Evolutionary conservation across 108 stramenopile genomes (phyloP), one percentile per base, ranked within the genome.

Genomic region (Cylindrotheca closterium): DNA sequence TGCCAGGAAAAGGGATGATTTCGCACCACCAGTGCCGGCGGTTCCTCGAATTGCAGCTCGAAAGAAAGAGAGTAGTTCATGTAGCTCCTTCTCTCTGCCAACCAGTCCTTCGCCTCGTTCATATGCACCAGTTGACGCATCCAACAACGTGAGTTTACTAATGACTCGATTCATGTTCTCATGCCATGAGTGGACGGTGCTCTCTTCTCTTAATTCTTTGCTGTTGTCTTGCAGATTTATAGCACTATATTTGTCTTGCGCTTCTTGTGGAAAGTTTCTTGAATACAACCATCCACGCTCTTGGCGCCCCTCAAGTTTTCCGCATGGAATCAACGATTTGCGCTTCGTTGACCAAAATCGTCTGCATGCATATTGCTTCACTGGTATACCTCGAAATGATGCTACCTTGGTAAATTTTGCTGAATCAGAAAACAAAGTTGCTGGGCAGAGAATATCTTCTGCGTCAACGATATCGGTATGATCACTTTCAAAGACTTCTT

Each of bases 401-500:
- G 60, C 60, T 8, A 34, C 37, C 12, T 69, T 4, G 47, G 51
- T 8, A 46, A 32, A 25, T 15, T 33, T 18, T 3, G 25, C 48
- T 8, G 59, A 31, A 3, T 48, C 37, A 27, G 67, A 47, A 47
- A 68, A 58, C 8, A 93, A 27, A 10, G 47, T 48, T 21, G 76
- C 59, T 15, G 86, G 88, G 17, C 75, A 70, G 21, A 94, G 60
- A 55, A 94, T 67, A 25, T 79, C 80, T 30, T 61, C 51, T 17
- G 23, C 30, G n/a, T 51, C 58, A 33, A 87, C 63, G 21, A 59
- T 50, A 47, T 82, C 80, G 28, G 81, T 56, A 51, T 91, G 81
- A 66, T 94, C 93, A 21, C 79, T 91, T 51, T 94, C 93, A 53
- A 89, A 78, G 7, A 94, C 75, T 68, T 94, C 93, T 5, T 82